These are phyloP conservation scores for Alternaria sp. DNA, from an alignment of 2,329 filamentous ascomycete species.

Conservation along the genomic window DNA sequence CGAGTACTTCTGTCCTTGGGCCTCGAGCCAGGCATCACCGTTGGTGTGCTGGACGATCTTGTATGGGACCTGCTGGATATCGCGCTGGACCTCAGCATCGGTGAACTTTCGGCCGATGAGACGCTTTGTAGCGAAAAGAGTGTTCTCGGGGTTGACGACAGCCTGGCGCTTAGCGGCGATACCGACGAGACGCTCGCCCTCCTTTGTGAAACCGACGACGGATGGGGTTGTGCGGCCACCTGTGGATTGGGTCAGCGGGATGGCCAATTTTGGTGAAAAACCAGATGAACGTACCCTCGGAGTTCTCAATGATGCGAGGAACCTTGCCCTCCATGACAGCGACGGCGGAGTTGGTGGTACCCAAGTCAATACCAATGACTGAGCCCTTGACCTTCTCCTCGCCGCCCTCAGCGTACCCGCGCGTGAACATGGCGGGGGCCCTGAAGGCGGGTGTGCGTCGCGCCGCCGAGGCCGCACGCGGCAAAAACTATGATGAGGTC, in stretches of 20 bases:
- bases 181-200: conserved; percentile 95
- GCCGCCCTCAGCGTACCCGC: conserved; percentile 73
- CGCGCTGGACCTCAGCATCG: conserved; percentile 91
- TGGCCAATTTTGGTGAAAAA: neutral
- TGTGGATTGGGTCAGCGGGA: conserved; percentile 43
- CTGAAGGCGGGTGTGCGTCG: conserved; percentile 70
- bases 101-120: conserved; percentile 97
- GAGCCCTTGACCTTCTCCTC: conserved; percentile 88
- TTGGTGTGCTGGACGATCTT: conserved; percentile 98
- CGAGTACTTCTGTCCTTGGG: conserved; percentile 93
- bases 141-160: conserved; percentile 98
- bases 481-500: conserved; percentile 60
- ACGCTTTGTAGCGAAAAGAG: conserved; percentile 97
- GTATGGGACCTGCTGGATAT: conserved; percentile 97
- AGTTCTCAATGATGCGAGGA: conserved; percentile 96
- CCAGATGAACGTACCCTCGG: conserved; percentile 71
- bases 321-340: conserved; percentile 97
- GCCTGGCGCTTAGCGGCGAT: conserved; percentile 97
- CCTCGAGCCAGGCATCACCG: conserved; percentile 94
- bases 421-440: conserved; percentile 71
- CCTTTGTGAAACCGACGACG: conserved; percentile 92
- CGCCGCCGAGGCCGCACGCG: conserved; percentile 73
- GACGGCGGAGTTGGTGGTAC: conserved; percentile 97
- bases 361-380: conserved; percentile 98
- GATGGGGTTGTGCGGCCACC: conserved; percentile 91